Base-by-base conservation (phyloP, 768 basidiomycete genomes). In the Xerocomellus chrysenteron region DNA sequence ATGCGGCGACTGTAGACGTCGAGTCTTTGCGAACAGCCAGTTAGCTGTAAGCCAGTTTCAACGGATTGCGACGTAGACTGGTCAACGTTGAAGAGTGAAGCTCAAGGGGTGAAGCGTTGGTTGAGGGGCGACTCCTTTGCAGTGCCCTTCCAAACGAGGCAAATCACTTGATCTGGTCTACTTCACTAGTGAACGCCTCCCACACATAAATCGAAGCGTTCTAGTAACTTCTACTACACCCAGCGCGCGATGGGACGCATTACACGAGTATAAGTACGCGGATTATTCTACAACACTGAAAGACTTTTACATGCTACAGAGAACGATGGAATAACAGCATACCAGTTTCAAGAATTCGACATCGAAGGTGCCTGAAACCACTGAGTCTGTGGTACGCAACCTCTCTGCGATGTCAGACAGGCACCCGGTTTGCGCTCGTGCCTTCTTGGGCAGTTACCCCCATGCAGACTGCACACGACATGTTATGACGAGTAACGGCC, bases 141-240 rank as follows among this genome's bases (percentile, higher is more conserved):
- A 55, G 53, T 54, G 52, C 43, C 13, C 14, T 60, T 60, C 64
- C 57, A 61, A 61, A 68, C 45, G 30, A 50, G 58, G 62, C 33
- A 62, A 54, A 19, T 40, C 17, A 37, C 35, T 46, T 41, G 12
- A 39, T 13, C 21, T 13, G 11, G 24, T n/a, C 42, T 4, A 37
- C 24, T 30, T 19, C 24, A 39, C 16, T 4, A 35, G 19, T 43
- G 11, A n/a, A 12, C 11, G 7, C 24, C 14, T 32, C 32, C 32
- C 32, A 11, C 4, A 32, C 30, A 2, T 32, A 32, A 32, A 32
- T 32, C 32, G 30, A 32, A 32, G 30, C 30, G 32, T 32, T 32
- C 32, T 21, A 21, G 21, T 21, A 21, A 21, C 21, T 21, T 21
- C 21, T 32, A 17, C 37, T 46, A 30, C 28, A 46, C 16, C 17